Evolutionary conservation across 2,329 filamentous ascomycete genomes (phyloP), one percentile per base, ranked within the genome.

Genomic region (Samsoniella hepiali): DNA sequence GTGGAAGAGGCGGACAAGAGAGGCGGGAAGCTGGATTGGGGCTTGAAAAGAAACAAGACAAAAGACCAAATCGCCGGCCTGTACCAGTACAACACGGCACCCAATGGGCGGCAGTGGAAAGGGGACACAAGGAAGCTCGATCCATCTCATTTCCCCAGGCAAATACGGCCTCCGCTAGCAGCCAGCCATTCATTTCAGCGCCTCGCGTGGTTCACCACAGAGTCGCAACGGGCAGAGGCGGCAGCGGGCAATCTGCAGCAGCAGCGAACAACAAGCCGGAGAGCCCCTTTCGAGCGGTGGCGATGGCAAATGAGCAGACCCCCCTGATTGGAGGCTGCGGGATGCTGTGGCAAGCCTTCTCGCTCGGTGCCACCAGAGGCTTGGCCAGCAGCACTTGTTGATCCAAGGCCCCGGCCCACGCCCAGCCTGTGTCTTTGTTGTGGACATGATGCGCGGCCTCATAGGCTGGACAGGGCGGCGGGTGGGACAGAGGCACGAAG

Each of bases 101-200:
- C 7, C 38, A 38, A 27, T 38, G 27, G 11, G 6, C 11, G 53
- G 13, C 5, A 17, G 27, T 38, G 6, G 22, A 42, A 60, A 42
- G 58, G 47, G 36, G 58, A 60, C 36, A 60, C 22, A 29, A 40
- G 32, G 27, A 13, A 51, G 58, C 58, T 42, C 58, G 58, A 60
- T 60, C 58, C 58, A 60, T 60, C 58, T 60, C 58, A 60, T 60
- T 60, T 60, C 58, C 58, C 56, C 44, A 59, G 45, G 58, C 58
- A 51, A 60, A 60, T 60, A 44, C 58, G 36, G 38, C 57, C 45
- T 59, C 45, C 42, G 34, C 44, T 51, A 45, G 32, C 44, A 38
- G 34, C 56, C 56, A 50, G 44, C 58, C 58, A 60, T 60, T 60
- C 58, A 60, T 60, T 60, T 60, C 47, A 49, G 13, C 44, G 42